Evolutionary conservation across 2,329 filamentous ascomycete genomes (phyloP).

Genomic region (Botrytis fragariae): DNA sequence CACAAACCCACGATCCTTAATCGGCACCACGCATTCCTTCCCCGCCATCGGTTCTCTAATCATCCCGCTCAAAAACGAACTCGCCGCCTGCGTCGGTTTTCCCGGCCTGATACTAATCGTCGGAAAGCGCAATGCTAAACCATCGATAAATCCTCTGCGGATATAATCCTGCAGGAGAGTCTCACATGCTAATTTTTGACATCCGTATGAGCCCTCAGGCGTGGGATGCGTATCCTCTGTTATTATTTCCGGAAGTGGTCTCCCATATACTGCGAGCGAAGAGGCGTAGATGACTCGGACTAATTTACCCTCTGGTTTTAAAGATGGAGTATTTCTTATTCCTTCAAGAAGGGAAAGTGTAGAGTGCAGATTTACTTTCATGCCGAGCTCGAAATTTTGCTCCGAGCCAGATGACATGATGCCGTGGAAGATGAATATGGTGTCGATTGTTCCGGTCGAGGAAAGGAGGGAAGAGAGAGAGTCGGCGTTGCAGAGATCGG

Average conservation of each 20-base stretch:
- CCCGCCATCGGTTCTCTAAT: slow-evolving; percentile 59
- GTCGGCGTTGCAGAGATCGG: slow-evolving; percentile 39
- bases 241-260: slow-evolving; percentile 48
- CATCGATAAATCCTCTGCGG: slow-evolving; percentile 55
- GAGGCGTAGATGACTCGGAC: slow-evolving; percentile 57
- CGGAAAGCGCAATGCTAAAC: slow-evolving; percentile 55
- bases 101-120: slow-evolving; percentile 61
- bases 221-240: slow-evolving; percentile 48
- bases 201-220: slow-evolving; percentile 58
- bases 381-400: slow-evolving; percentile 53
- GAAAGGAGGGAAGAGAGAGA: slow-evolving; percentile 37
- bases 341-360: slow-evolving; percentile 53
- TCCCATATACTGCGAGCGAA: slow-evolving; percentile 59
- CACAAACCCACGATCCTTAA: slow-evolving; percentile 49
- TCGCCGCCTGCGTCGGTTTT: slow-evolving; percentile 58
- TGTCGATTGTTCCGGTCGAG: slow-evolving; percentile 40
- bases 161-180: slow-evolving; percentile 57
- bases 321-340: slow-evolving; percentile 39
- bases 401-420: slow-evolving; percentile 64
- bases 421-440: slow-evolving; percentile 59
- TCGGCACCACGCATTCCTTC: slow-evolving; percentile 51
- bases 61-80: slow-evolving; percentile 60
- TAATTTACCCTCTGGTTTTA: slow-evolving; percentile 39
- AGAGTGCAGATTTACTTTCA: slow-evolving; percentile 58
- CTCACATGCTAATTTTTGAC: slow-evolving; percentile 62